Evolutionary conservation across 73 alveolate genomes (phyloP).

Genomic region (Paramecium sonneborni): DNA sequence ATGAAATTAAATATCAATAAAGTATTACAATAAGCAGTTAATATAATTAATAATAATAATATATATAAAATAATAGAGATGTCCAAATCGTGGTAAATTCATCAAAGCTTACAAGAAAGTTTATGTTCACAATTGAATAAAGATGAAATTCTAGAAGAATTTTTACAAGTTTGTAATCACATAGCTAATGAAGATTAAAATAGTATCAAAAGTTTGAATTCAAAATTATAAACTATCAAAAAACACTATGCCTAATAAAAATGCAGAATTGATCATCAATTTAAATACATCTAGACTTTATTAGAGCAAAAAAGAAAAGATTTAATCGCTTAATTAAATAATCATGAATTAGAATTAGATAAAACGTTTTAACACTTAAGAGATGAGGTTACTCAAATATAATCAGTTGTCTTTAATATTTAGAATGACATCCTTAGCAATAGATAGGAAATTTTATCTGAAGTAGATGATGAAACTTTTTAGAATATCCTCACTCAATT

Average conservation of each 20-base stretch:
- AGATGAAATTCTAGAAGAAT: conserved; percentile 41
- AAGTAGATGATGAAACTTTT: conserved; percentile 34
- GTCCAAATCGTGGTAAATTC: not conserved
- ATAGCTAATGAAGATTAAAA: conserved; percentile 14
- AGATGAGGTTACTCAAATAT: not conserved
- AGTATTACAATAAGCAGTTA: not conserved
- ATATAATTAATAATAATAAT: not conserved
- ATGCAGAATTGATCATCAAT: conserved; percentile 32
- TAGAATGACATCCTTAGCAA: not conserved
- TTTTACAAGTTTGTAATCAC: not conserved
- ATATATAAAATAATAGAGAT: not conserved
- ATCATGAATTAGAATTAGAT: conserved; percentile 5
- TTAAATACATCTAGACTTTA: conserved; percentile 3
- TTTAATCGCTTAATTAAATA: not conserved
- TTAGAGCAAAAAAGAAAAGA: conserved; percentile 42
- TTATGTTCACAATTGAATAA: not conserved
- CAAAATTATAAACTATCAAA: not conserved
- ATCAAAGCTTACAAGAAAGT: not conserved
- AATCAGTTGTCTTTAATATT: not conserved
- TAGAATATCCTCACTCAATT: not conserved
- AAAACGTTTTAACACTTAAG: not conserved
- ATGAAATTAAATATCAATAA: not conserved
- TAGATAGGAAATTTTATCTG: not conserved
- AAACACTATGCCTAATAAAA: conserved; percentile 40
- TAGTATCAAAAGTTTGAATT: conserved; percentile 3